These are phyloP conservation scores for Dothiorella sarmentorum DNA, from an alignment of 2,329 filamentous ascomycete genomes.

Conservation along the genomic window DNA sequence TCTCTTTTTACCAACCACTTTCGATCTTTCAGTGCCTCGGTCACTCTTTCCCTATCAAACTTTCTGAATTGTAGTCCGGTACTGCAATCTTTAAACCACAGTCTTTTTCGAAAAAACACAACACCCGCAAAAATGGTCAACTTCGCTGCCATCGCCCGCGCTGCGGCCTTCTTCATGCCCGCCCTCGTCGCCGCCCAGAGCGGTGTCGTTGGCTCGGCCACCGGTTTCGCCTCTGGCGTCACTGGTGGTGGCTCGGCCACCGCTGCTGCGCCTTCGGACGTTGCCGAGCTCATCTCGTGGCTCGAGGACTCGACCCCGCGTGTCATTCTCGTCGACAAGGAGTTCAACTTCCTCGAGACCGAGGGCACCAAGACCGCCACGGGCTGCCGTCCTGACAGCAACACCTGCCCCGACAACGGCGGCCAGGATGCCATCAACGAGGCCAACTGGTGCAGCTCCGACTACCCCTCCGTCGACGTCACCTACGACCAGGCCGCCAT, in stretches of 20 bases:
- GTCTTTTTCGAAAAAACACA: neutral
- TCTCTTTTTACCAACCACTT: neutral
- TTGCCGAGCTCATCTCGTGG: constrained; percentile 23
- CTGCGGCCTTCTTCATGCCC: constrained; percentile 8
- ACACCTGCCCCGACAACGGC: constrained; percentile 13
- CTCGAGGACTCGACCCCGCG: constrained; percentile 24
- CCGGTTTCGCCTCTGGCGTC: constrained; percentile 27
- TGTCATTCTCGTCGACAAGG: constrained; percentile 25
- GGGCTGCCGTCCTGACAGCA: constrained; percentile 11
- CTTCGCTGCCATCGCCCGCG: neutral
- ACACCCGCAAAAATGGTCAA: constrained; percentile 5
- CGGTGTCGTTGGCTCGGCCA: constrained; percentile 26
- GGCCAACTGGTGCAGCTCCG: constrained; percentile 15
- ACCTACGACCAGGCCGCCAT: constrained; percentile 35
- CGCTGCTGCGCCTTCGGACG: constrained; percentile 25
- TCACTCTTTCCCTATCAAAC: neutral
- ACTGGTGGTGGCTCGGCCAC: constrained; percentile 27
- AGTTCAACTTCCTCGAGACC: constrained; percentile 30
- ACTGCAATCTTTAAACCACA: neutral
- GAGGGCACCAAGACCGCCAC: constrained; percentile 18
- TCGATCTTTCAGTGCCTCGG: neutral
- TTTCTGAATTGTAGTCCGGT: constrained; percentile 4
- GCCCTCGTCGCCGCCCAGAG: constrained; percentile 10
- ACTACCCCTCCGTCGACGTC: constrained; percentile 19
- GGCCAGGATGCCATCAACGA: constrained; percentile 16